phyloP scores from a whole-genome alignment of 495 filamentous ascomycete species.

The Talaromyces thailandensis region DNA sequence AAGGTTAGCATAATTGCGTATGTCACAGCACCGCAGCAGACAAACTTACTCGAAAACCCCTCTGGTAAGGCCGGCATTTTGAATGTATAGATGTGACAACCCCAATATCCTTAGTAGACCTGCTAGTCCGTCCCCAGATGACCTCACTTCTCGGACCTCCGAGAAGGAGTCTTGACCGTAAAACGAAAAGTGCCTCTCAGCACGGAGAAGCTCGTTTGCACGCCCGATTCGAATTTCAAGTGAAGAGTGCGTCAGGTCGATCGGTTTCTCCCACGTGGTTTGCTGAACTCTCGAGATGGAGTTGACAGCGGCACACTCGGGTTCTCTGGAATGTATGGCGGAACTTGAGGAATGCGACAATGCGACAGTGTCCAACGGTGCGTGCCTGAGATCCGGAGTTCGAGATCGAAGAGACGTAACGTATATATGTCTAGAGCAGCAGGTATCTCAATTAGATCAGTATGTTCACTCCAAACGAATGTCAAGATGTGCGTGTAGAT shows the following conservation, averaged over 20 bases:
- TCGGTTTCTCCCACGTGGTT: not conserved
- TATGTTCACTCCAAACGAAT: not conserved
- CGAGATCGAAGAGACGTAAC: constrained; percentile 23
- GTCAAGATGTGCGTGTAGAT: constrained; percentile 10
- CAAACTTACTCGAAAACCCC: constrained; percentile 2
- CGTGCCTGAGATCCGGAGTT: constrained; percentile 9
- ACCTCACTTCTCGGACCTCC: constrained; percentile 38
- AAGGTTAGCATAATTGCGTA: not conserved
- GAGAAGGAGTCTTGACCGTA: constrained; percentile 33
- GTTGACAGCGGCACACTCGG: not conserved
- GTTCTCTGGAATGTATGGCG: constrained; percentile 2
- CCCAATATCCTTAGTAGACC: not conserved
- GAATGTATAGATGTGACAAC: not conserved
- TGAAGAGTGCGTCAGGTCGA: not conserved
- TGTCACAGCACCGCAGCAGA: not conserved
- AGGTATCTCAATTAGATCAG: constrained; percentile 7
- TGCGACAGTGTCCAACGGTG: not conserved
- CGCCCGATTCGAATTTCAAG: not conserved
- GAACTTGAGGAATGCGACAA: not conserved
- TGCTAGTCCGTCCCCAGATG: constrained; percentile 9
- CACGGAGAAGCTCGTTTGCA: constrained; percentile 1
- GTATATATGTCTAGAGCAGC: constrained; percentile 11
- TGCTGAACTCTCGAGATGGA: not conserved
- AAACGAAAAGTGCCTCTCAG: constrained; percentile 3
- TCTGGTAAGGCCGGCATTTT: constrained; percentile 1